These are phyloP conservation scores for Apiospora pterosperma DNA, from an alignment of 2,329 filamentous ascomycete genomes.

Conservation along the genomic window DNA sequence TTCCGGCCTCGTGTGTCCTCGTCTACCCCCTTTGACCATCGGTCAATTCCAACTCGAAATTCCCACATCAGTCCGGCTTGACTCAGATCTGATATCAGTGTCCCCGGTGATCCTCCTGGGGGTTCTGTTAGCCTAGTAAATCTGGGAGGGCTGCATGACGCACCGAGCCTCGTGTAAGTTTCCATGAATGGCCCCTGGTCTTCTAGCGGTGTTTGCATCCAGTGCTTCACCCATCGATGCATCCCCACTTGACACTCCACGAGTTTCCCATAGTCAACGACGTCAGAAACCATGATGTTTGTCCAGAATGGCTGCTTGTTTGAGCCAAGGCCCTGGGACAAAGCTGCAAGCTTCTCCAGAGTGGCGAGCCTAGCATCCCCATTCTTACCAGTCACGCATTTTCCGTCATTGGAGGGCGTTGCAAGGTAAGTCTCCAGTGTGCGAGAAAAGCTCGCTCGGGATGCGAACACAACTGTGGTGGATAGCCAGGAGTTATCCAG, in stretches of 20 bases:
- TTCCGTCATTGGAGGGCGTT: constrained; percentile 6
- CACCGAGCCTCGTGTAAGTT: background rate
- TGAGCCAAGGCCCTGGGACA: constrained; percentile 9
- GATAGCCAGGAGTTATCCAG: constrained; percentile 22
- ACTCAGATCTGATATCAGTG: background rate
- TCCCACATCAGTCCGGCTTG: background rate
- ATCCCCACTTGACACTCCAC: background rate
- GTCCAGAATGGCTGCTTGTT: constrained; percentile 12
- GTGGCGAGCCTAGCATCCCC: constrained; percentile 10
- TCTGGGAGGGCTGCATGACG: background rate
- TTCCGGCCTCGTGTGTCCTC: no score
- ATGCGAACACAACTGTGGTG: constrained; percentile 24
- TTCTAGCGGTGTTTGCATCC: background rate
- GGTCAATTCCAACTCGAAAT: no score
- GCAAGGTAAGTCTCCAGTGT: constrained; percentile 24
- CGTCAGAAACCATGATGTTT: background rate
- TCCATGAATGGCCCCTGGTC: background rate
- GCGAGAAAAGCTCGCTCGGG: constrained; percentile 13
- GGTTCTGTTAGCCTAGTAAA: background rate
- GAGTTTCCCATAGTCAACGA: background rate
- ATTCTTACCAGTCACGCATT: constrained; percentile 10
- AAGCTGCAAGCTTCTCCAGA: constrained; percentile 9
- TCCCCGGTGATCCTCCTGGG: background rate
- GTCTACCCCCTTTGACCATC: no score
- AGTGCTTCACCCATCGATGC: background rate